A percentile compares a stretch with the other conserved stretches of the same genome.
Conservation (phyloP, 192 early-diverging fungal species). For the Linnemannia hyalina region DNA sequence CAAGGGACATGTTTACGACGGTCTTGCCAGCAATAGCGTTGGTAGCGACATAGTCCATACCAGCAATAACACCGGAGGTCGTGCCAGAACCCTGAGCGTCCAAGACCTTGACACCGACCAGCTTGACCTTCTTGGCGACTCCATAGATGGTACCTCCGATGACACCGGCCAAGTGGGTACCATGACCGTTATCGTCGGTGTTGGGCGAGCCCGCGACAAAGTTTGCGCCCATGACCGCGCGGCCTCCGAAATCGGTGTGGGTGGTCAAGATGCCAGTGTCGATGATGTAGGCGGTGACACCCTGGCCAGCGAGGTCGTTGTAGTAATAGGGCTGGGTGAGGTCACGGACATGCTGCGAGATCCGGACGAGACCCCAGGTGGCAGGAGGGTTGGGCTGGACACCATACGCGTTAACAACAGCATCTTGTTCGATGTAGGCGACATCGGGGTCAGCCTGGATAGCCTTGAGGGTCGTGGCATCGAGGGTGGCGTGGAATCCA, state of each 20-base stretch:
- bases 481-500: slow-evolving; percentile 35
- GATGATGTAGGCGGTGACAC: slow-evolving; percentile 64
- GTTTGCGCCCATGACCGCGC: slow-evolving; percentile 62
- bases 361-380: slow-evolving; percentile 88
- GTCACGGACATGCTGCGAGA: slow-evolving; percentile 68
- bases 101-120: slow-evolving; percentile 78
- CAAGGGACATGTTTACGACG: slow-evolving; percentile 51
- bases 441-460: slow-evolving; percentile 62
- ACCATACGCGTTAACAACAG: slow-evolving; percentile 75
- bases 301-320: slow-evolving; percentile 41
- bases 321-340: slow-evolving; percentile 49
- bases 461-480: slow-evolving; percentile 37
- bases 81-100: slow-evolving; percentile 59
- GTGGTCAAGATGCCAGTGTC: slow-evolving; percentile 66
- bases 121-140: slow-evolving; percentile 79
- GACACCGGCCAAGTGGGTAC: slow-evolving; percentile 65
- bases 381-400: slow-evolving; percentile 77
- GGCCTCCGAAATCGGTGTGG: slow-evolving; percentile 64
- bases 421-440: slow-evolving; percentile 86
- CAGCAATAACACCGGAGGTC: slow-evolving; percentile 50
- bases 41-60: slow-evolving; percentile 48
- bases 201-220: slow-evolving; percentile 52
- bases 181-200: slow-evolving; percentile 66
- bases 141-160: slow-evolving; percentile 70
- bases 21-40: slow-evolving; percentile 25